Percentiles rank a stretch among this genome's conserved stretches.
phyloP scores from a whole-genome alignment of 208 protist genomes.

The Acanthamoeba divionensis region DNA sequence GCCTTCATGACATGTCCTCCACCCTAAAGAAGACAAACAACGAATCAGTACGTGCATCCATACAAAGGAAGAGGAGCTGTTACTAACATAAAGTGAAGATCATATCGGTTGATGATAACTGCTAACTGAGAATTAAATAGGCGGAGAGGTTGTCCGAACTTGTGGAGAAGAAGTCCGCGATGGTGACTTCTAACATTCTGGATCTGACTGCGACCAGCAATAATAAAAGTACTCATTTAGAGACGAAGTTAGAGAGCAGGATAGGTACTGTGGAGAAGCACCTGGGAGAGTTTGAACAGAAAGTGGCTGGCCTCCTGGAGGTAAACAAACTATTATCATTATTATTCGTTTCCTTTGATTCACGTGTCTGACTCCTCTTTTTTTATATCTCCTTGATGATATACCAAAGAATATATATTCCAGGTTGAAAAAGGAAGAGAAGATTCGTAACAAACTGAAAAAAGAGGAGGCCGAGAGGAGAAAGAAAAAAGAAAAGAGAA shows the following conservation, averaged over 20 bases:
- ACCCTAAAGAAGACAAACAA: background rate
- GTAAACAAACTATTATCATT: background rate
- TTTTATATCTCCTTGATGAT: background rate
- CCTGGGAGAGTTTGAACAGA: background rate
- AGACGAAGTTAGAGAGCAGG: background rate
- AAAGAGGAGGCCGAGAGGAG: background rate
- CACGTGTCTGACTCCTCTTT: background rate
- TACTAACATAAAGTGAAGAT: background rate
- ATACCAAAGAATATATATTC: background rate
- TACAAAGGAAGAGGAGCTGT: background rate
- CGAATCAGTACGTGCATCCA: background rate
- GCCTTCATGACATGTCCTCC: background rate
- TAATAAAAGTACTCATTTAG: background rate
- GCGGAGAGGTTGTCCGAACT: background rate
- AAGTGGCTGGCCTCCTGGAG: background rate
- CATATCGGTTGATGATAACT: too few relatives aligned
- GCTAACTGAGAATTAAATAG: too few relatives aligned
- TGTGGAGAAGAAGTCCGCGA: background rate
- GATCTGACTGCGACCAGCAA: background rate
- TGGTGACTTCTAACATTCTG: background rate
- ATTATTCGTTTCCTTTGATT: too few relatives aligned
- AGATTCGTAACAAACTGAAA: background rate
- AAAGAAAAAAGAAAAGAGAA: background rate
- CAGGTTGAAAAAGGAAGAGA: constrained; percentile 5
- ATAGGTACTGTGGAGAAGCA: constrained; percentile 11